These are phyloP conservation scores for Coemansia sp. DNA, from an alignment of 192 early-diverging fungal species.

Conservation along the genomic window DNA sequence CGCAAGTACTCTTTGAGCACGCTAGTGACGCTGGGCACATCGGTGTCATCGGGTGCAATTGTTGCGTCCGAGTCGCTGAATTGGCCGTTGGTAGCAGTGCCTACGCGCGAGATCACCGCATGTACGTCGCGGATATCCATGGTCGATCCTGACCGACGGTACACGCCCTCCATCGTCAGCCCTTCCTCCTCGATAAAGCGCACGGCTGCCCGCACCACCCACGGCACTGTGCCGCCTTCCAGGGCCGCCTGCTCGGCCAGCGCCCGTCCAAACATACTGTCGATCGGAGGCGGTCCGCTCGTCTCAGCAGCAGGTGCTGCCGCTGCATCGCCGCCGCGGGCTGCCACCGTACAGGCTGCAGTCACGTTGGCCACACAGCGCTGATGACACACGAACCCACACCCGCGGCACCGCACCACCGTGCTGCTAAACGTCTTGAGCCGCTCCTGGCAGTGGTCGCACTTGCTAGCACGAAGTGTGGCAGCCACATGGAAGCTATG, in stretches of 20 bases:
- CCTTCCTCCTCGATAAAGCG: constrained; percentile 67
- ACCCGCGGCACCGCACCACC: constrained; percentile 42
- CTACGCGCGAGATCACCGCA: constrained; percentile 60
- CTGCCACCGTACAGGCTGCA: constrained; percentile 22
- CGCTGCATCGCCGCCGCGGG: background rate
- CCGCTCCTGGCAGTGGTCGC: constrained; percentile 50
- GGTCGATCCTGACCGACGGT: constrained; percentile 75
- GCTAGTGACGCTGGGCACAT: constrained; percentile 76
- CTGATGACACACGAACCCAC: constrained; percentile 54
- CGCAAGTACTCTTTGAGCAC: constrained; percentile 80
- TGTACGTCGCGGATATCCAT: constrained; percentile 67
- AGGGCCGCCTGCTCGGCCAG: constrained; percentile 56
- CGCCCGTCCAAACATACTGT: constrained; percentile 65
- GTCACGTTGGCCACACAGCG: constrained; percentile 41
- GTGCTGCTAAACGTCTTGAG: constrained; percentile 44
- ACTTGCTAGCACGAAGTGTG: constrained; percentile 44
- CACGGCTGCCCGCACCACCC: constrained; percentile 67
- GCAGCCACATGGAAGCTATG: constrained; percentile 47
- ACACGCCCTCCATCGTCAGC: constrained; percentile 72
- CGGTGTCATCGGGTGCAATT: constrained; percentile 40
- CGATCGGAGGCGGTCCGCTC: constrained; percentile 21
- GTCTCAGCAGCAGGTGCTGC: background rate
- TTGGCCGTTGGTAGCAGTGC: constrained; percentile 53
- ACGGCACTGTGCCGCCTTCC: constrained; percentile 63
- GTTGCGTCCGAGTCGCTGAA: constrained; percentile 27